phyloP scores from a whole-genome alignment of 345 rosid species.

The Angophora floribunda region DNA sequence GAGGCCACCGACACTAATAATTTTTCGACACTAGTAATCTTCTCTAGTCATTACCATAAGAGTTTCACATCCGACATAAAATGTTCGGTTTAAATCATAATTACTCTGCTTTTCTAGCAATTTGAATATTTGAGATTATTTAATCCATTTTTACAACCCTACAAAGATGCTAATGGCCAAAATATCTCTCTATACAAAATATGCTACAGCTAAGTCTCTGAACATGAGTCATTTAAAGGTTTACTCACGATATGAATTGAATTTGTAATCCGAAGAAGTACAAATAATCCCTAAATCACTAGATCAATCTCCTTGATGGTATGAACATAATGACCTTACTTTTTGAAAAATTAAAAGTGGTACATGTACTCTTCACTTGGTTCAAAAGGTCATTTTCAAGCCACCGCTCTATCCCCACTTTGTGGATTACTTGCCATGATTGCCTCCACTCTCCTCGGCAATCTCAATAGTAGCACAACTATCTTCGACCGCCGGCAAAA shows the following conservation, averaged over 20 bases:
- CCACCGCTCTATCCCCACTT: background rate
- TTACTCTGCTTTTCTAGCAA: fast-evolving
- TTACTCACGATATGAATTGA: fast-evolving
- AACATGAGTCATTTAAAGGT: background rate
- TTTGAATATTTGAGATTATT: fast-evolving
- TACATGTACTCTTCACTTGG: background rate
- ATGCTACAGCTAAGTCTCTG: fast-evolving
- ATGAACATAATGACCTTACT: background rate
- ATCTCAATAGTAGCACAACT: background rate
- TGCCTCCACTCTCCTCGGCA: background rate
- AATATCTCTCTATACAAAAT: background rate
- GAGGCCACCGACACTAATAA: fast-evolving
- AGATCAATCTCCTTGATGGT: background rate
- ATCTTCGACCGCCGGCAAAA: background rate
- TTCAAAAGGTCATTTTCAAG: background rate
- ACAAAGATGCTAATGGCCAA: background rate
- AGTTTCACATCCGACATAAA: fast-evolving
- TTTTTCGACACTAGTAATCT: fast-evolving
- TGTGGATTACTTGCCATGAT: background rate
- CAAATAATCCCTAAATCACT: background rate
- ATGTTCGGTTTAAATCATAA: background rate
- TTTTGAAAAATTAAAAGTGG: background rate
- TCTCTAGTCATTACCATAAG: background rate
- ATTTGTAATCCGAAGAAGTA: background rate
- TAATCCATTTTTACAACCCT: background rate